phyloP scores from a whole-genome alignment of 2,329 filamentous ascomycete genomes.

The Basipetospora chlamydospora region DNA sequence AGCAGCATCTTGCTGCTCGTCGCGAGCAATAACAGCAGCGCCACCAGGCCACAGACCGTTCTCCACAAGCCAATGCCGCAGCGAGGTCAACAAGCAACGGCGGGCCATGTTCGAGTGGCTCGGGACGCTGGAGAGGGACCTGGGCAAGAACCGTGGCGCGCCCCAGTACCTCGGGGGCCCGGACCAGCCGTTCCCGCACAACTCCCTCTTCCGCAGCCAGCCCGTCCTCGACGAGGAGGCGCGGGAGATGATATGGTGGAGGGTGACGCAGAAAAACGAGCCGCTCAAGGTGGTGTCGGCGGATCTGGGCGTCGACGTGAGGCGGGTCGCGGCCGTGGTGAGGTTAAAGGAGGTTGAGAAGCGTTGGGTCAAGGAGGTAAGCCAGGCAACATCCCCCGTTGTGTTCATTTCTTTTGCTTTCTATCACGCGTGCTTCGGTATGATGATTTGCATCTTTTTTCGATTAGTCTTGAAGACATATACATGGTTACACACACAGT shows the following conservation, averaged over 20 bases:
- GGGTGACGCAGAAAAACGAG: constrained; percentile 49
- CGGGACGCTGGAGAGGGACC: constrained; percentile 10
- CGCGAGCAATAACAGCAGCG: too few species aligned
- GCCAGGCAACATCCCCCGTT: constrained; percentile 17
- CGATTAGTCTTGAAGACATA: constrained; percentile 99
- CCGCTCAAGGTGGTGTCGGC: constrained; percentile 65
- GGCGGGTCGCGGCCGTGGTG: constrained; percentile 73
- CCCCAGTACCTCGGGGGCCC: constrained; percentile 21
- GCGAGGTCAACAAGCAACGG: constrained; percentile 22
- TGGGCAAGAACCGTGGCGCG: neutral
- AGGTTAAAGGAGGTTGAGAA: constrained; percentile 77
- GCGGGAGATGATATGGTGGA: constrained; percentile 57
- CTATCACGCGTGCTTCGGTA: constrained; percentile 11
- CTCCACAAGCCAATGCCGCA: constrained; percentile 22
- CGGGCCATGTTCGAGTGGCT: constrained; percentile 25
- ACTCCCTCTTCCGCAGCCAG: constrained; percentile 55
- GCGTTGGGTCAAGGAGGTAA: constrained; percentile 60
- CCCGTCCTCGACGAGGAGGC: constrained; percentile 60
- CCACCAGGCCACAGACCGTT: too few species aligned
- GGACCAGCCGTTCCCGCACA: constrained; percentile 57
- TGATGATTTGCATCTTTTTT: constrained; percentile 61
- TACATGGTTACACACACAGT: constrained; percentile 75
- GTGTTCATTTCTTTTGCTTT: constrained; percentile 5
- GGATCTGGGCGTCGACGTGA: constrained; percentile 64
- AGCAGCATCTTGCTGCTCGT: too few species aligned